Percentiles rank a stretch among this genome's conserved stretches.
Conservation (phyloP, 2,329 filamentous ascomycete species). For the Fusarium neocosmosporiellum region DNA sequence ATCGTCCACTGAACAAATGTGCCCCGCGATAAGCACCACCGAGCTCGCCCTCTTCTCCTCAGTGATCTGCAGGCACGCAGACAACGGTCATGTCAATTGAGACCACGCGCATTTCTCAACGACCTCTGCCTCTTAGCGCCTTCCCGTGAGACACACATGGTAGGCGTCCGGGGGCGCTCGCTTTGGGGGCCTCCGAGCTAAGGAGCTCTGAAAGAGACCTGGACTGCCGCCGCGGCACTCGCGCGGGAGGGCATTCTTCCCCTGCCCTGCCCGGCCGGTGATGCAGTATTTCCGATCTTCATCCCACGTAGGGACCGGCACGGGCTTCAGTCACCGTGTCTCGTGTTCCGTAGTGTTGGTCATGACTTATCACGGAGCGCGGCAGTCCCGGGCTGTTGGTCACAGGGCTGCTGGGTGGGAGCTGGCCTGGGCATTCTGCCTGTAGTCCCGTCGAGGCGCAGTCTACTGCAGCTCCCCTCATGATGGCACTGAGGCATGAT, state of each 20-base stretch:
- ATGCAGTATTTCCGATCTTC: slow-evolving; percentile 30
- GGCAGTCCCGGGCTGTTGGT: slow-evolving; percentile 29
- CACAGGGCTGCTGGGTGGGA: slow-evolving; percentile 1
- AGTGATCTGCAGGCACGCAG: slow-evolving; percentile 39
- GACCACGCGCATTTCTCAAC: slow-evolving; percentile 16
- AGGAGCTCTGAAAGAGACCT: not conserved
- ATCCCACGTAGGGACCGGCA: slow-evolving; percentile 25
- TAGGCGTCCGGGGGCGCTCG: not conserved
- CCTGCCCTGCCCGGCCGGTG: slow-evolving; percentile 1
- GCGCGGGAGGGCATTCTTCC: slow-evolving; percentile 2
- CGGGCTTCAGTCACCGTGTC: slow-evolving; percentile 1
- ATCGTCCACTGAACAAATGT: slow-evolving; percentile 14
- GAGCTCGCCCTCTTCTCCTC: slow-evolving; percentile 27
- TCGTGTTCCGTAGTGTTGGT: slow-evolving; percentile 14
- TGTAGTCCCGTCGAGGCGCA: slow-evolving; percentile 15
- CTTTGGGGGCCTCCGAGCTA: not conserved
- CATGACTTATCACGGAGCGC: slow-evolving; percentile 12
- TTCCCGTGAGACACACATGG: not conserved
- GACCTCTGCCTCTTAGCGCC: not conserved
- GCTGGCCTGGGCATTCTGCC: not conserved
- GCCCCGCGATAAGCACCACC: slow-evolving; percentile 32
- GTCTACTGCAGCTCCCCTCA: slow-evolving; percentile 2
- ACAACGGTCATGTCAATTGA: slow-evolving; percentile 14
- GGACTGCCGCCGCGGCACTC: slow-evolving; percentile 10
- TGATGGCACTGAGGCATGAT: slow-evolving; percentile 21